Conservation (phyloP, 192 early-diverging fungal genomes). For the Umbelopsis vinacea region DNA sequence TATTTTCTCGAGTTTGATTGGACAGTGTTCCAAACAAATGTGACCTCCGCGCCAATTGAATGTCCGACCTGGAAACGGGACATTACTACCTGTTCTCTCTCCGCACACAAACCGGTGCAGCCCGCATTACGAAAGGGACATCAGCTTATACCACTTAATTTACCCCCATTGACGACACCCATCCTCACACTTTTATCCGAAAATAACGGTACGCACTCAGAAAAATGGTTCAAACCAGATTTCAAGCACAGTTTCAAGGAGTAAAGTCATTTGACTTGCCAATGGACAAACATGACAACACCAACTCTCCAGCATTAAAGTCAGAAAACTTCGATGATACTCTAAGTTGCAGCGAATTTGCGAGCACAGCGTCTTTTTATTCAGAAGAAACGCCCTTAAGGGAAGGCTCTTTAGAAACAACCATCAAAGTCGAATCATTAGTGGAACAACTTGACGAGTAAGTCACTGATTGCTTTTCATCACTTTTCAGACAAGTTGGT, state of each 20-base stretch:
- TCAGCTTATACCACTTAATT: not conserved
- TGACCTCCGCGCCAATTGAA: not conserved
- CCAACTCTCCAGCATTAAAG: not conserved
- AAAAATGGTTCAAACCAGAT: slow-evolving; percentile 17
- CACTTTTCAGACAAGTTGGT: not conserved
- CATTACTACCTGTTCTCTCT: not conserved
- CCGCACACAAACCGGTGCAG: not conserved
- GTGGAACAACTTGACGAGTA: slow-evolving; percentile 46
- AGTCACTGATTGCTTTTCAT: not conserved
- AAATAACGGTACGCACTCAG: not conserved
- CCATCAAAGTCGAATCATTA: slow-evolving; percentile 32
- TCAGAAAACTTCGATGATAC: slow-evolving; percentile 21
- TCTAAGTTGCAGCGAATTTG: slow-evolving; percentile 17
- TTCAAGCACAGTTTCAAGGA: slow-evolving; percentile 13
- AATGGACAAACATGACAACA: slow-evolving; percentile 18
- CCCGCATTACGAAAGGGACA: not conserved
- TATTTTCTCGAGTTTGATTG: not conserved
- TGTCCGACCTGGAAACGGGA: not conserved
- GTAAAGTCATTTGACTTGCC: slow-evolving; percentile 15
- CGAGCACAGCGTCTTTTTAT: slow-evolving; percentile 17
- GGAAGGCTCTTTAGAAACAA: slow-evolving; percentile 18
- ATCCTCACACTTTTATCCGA: not conserved
- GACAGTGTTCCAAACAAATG: not conserved
- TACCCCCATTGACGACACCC: not conserved
- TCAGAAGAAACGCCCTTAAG: slow-evolving; percentile 1